phyloP scores from a whole-genome alignment of 1,284 basidiomycete genomes.

The Cerrena zonata region DNA sequence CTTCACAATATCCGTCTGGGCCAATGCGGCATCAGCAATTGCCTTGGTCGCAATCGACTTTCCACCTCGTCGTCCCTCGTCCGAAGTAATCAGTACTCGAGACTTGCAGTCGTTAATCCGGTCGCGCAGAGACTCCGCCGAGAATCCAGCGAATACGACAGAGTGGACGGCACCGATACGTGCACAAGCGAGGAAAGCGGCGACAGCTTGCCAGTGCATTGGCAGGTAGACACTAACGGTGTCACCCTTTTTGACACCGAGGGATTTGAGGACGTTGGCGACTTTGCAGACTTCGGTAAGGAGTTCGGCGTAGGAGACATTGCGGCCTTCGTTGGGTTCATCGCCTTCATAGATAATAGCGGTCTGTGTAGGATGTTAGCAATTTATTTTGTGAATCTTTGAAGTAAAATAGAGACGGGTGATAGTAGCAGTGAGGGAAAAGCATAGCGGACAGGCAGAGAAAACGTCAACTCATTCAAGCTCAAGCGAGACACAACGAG shows the following conservation, averaged over 20 bases:
- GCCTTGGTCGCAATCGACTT: conserved; percentile 94
- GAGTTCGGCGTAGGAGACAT: conserved; percentile 81
- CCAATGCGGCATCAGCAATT: conserved; percentile 89
- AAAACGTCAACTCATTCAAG: no score
- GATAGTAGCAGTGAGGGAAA: not conserved
- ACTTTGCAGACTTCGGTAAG: conserved; percentile 84
- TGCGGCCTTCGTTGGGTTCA: conserved; percentile 77
- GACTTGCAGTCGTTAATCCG: conserved; percentile 87
- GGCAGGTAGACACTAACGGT: conserved; percentile 87
- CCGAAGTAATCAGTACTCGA: conserved; percentile 88
- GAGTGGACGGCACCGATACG: conserved; percentile 96
- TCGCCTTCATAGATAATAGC: conserved; percentile 99
- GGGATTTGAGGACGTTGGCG: conserved; percentile 86
- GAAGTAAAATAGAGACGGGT: no score
- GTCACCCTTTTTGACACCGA: conserved; percentile 95
- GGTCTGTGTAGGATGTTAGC: no score
- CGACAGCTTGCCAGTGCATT: conserved; percentile 90
- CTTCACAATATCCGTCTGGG: conserved; percentile 81
- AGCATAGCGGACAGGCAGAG: no score
- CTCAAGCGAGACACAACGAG: no score
- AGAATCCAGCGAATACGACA: conserved; percentile 98
- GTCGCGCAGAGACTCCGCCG: conserved; percentile 92
- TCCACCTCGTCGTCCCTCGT: conserved; percentile 92
- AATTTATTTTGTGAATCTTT: no score
- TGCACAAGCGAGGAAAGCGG: conserved; percentile 94